These are phyloP conservation scores for Aspergillus clavatus DNA, from an alignment of 2,329 filamentous ascomycete species.

Conservation along the genomic window DNA sequence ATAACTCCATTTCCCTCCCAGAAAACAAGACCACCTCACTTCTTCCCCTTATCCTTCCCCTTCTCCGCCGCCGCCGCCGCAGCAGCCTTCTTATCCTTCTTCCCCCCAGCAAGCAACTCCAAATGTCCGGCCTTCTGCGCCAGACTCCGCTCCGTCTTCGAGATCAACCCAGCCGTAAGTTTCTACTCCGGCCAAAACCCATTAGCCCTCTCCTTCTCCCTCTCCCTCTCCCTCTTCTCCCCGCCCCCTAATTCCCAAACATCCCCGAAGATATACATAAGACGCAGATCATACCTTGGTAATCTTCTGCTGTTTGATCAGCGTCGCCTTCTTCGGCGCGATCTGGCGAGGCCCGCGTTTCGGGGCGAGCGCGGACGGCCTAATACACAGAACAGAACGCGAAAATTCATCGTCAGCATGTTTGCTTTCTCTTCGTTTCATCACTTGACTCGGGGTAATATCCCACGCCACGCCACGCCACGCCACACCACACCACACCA, in stretches of 20 bases:
- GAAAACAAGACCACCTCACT: slow-evolving; percentile 3
- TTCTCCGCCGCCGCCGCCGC: slow-evolving; percentile 32
- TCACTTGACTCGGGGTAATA: too few relatives aligned
- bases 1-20: not conserved
- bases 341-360: slow-evolving; percentile 59
- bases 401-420: slow-evolving; percentile 1
- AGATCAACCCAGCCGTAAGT: slow-evolving; percentile 57
- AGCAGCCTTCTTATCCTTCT: slow-evolving; percentile 52
- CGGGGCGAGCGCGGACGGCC: slow-evolving; percentile 39
- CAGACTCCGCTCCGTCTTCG: slow-evolving; percentile 62
- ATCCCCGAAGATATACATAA: slow-evolving; percentile 4
- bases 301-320: slow-evolving; percentile 59
- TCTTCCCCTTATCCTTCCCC: slow-evolving; percentile 28
- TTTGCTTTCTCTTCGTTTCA: not conserved
- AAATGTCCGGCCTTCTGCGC: slow-evolving; percentile 65
- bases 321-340: slow-evolving; percentile 59
- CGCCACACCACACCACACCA: too few relatives aligned
- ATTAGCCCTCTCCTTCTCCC: too few relatives aligned
- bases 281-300: slow-evolving; percentile 49
- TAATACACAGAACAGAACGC: too few relatives aligned
- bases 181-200: slow-evolving; percentile 45
- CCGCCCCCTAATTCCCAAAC: slow-evolving; percentile 21
- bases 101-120: slow-evolving; percentile 62
- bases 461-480: too few relatives aligned
- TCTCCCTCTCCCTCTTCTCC: too few relatives aligned